A percentile compares a stretch with the other conserved stretches of the same genome.
Evolutionary conservation across 306 rosid genomes (phyloP).

Genomic region (Sphenostylis stenocarpa): DNA sequence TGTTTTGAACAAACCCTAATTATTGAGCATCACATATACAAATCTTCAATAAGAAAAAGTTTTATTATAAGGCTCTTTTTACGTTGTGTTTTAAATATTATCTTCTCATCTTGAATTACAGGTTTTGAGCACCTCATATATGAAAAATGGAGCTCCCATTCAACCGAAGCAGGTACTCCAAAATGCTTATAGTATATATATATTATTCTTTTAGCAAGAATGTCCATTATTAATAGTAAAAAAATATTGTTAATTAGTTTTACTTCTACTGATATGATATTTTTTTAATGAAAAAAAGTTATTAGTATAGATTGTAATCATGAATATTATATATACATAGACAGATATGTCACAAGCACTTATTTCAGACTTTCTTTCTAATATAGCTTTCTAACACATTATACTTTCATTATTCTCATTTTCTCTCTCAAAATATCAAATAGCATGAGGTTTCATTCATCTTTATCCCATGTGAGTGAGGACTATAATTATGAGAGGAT

Average conservation of each 20-base stretch:
- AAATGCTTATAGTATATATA: not conserved
- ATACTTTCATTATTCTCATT: too few relatives aligned
- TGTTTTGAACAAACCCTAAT: not conserved
- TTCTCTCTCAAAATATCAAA: too few relatives aligned
- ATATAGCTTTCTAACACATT: too few relatives aligned
- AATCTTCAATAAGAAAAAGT: not conserved
- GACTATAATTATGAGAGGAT: too few relatives aligned
- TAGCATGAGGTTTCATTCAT: too few relatives aligned
- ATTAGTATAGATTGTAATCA: not conserved
- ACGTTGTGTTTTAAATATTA: not conserved
- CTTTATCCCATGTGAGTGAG: too few relatives aligned
- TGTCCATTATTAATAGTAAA: not conserved
- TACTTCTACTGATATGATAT: not conserved
- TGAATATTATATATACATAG: too few relatives aligned
- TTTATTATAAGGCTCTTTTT: not conserved
- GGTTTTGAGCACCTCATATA: conserved; percentile 74
- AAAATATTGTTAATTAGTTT: not conserved
- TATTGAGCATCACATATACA: not conserved
- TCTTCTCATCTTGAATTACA: conserved; percentile 33
- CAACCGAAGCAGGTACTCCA: conserved; percentile 48
- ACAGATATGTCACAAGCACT: too few relatives aligned
- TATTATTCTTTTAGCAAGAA: not conserved
- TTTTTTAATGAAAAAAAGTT: not conserved
- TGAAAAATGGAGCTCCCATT: conserved; percentile 64
- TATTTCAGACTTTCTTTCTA: too few relatives aligned